Evolutionary conservation across 495 filamentous ascomycete species (phyloP).

Genomic region (Haplographium delicatum): DNA sequence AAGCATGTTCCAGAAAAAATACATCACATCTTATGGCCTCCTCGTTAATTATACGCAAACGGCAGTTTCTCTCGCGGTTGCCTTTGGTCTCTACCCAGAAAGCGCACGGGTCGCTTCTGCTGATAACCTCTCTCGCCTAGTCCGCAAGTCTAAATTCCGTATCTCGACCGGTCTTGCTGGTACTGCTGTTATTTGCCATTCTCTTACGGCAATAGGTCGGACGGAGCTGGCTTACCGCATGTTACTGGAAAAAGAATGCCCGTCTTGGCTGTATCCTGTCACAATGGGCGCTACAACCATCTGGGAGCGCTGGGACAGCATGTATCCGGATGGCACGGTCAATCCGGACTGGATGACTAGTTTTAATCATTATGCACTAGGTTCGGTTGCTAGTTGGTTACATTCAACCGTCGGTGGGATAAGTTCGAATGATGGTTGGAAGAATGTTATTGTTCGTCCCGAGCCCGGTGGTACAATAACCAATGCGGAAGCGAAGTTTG

Average conservation of each 20-base stretch:
- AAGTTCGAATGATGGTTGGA: conserved; percentile 32
- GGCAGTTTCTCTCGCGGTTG: conserved; percentile 36
- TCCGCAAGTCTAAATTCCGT: conserved; percentile 35
- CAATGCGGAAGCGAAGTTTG: conserved; percentile 26
- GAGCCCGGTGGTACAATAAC: conserved; percentile 29
- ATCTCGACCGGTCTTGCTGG: conserved; percentile 52
- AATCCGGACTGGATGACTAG: conserved; percentile 51
- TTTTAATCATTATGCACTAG: conserved; percentile 50
- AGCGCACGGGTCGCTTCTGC: conserved; percentile 18
- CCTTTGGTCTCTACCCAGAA: conserved; percentile 38
- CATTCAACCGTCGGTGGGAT: conserved; percentile 30
- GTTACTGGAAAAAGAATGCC: conserved; percentile 27
- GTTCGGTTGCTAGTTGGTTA: conserved; percentile 32
- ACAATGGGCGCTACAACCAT: conserved; percentile 44
- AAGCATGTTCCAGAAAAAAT: conserved; percentile 34
- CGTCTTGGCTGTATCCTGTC: conserved; percentile 48
- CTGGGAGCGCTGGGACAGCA: conserved; percentile 54
- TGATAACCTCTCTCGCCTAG: conserved; percentile 31
- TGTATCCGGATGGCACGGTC: conserved; percentile 42
- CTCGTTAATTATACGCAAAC: conserved; percentile 47
- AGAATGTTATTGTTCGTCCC: conserved; percentile 24
- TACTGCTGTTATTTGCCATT: conserved; percentile 41
- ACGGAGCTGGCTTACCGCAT: conserved; percentile 28
- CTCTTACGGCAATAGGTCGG: conserved; percentile 35
- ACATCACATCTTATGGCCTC: conserved; percentile 33